phyloP scores from a whole-genome alignment of 108 stramenopile species.

The Mayamaea pseudoterrestris region DNA sequence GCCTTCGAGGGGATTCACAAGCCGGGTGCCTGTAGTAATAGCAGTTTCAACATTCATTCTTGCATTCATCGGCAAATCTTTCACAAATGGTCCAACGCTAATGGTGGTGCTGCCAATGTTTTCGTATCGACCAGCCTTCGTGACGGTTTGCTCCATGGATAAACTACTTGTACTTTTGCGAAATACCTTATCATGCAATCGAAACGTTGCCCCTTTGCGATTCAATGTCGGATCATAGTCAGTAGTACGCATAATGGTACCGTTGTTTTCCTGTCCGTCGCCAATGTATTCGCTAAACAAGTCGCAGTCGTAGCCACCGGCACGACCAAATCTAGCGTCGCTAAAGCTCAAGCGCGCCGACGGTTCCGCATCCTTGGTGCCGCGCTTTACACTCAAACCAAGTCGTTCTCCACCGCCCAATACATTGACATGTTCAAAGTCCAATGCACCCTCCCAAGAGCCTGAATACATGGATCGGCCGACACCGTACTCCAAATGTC shows the following conservation, averaged over 20 bases:
- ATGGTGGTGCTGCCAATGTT: slow-evolving; percentile 36
- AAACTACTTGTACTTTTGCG: slow-evolving; percentile 22
- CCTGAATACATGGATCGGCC: slow-evolving; percentile 66
- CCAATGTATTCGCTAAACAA: slow-evolving; percentile 62
- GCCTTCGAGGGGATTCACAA: neutral
- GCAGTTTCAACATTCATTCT: slow-evolving; percentile 20
- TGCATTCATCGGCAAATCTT: slow-evolving; percentile 27
- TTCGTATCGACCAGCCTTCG: slow-evolving; percentile 26
- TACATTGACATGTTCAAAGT: slow-evolving; percentile 60
- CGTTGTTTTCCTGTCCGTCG: slow-evolving; percentile 11
- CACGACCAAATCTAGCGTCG: slow-evolving; percentile 48
- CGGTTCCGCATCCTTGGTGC: slow-evolving; percentile 41
- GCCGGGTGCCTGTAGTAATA: slow-evolving; percentile 24
- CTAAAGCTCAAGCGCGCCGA: slow-evolving; percentile 23
- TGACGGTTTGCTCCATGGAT: slow-evolving; percentile 38
- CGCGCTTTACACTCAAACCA: slow-evolving; percentile 51
- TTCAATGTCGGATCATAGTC: slow-evolving; percentile 11
- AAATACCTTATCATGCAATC: slow-evolving; percentile 29
- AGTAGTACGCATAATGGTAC: neutral
- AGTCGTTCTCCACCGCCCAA: slow-evolving; percentile 70
- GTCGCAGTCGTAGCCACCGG: slow-evolving; percentile 59
- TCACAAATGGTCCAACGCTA: slow-evolving; percentile 32
- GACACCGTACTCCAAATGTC: slow-evolving; percentile 70
- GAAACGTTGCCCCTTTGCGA: slow-evolving; percentile 27
- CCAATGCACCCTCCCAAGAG: slow-evolving; percentile 66